Evolutionary conservation across 441 rosid species (phyloP).

Genomic region (Euphorbia celastroides): DNA sequence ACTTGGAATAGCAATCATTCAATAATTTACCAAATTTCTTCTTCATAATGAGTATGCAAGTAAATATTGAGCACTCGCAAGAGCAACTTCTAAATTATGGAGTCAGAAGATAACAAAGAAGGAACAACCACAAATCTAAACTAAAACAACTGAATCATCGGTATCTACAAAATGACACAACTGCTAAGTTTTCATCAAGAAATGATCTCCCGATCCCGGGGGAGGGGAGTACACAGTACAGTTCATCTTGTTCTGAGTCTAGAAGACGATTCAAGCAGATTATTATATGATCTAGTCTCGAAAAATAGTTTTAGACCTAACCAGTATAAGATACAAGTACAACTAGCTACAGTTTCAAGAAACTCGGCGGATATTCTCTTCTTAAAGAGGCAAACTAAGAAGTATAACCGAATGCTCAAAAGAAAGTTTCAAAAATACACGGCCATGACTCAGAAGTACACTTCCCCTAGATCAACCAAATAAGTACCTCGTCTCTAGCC

Average conservation of each 20-base stretch:
- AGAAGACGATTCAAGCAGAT: not conserved
- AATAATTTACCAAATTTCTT: not conserved
- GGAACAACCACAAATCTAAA: not conserved
- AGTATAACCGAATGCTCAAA: not conserved
- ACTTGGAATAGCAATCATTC: not conserved
- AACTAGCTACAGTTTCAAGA: not conserved
- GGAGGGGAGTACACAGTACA: too few species aligned
- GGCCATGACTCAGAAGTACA: not conserved
- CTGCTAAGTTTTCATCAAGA: not conserved
- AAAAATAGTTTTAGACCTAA: not conserved
- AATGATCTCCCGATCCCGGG: not conserved
- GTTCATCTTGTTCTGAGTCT: not conserved
- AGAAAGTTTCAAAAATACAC: not conserved
- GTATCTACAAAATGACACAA: not conserved
- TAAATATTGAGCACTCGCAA: not conserved
- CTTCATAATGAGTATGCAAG: not conserved
- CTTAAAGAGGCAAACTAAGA: not conserved
- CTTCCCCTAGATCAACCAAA: not conserved
- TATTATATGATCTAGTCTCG: not conserved
- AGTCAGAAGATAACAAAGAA: not conserved
- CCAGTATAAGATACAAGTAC: not conserved
- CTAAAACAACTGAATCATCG: not conserved
- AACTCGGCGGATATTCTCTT: not conserved
- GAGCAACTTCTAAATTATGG: not conserved
- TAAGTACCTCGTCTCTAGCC: not conserved